Base-by-base conservation (phyloP, 257 asterid genomes). In the Handroanthus guayacan region DNA sequence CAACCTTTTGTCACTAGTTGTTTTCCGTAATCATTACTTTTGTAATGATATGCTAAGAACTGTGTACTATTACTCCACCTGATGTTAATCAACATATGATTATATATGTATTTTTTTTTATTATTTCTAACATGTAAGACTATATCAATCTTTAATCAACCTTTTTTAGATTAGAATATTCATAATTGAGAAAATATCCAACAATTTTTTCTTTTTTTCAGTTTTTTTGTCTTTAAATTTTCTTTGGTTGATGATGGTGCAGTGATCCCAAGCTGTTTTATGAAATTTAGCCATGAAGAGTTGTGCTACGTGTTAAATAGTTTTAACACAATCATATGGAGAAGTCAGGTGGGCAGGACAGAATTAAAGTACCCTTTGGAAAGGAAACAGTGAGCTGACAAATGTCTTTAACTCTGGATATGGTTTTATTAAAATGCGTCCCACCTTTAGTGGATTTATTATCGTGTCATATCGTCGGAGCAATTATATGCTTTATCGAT, bases 261-360 rank as follows among this genome's bases (percentile, higher is more conserved):
- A 67, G 70, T 67, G 78, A 39, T 55, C 87, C 62, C 1, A 86
- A 57, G 83, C 68, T 41, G 81, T 75, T 82, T 25, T 82, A 72
- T 65, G 79, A 78, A 61, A 62, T 75, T 83, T 48, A 79, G 77
- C 84, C 71, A 74, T 48, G 38, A 9, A 55, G 39, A 55, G 38
- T 17, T 38, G 14, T 38, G 20, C 17, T 16, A 70, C 56, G 70
- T 73, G 60, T 60, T 45, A 52, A 69, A 69, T 51, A 36, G 37
- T 13, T 8, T 16, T 41, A 65, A 65, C 17, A 39, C 5, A 43
- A n/a, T 39, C 17, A 64, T 39, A 13, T 39, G 9, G 16, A 14
- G 51, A 39, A 16, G 10, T 18, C 39, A 69, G 63, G 52, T 7
- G 48, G 74, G n/a, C 25, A 6, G 25, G 31, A 25, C 31, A 25